Evolutionary conservation across 441 rosid species (phyloP).

Genomic region (Theobroma grandiflorum): DNA sequence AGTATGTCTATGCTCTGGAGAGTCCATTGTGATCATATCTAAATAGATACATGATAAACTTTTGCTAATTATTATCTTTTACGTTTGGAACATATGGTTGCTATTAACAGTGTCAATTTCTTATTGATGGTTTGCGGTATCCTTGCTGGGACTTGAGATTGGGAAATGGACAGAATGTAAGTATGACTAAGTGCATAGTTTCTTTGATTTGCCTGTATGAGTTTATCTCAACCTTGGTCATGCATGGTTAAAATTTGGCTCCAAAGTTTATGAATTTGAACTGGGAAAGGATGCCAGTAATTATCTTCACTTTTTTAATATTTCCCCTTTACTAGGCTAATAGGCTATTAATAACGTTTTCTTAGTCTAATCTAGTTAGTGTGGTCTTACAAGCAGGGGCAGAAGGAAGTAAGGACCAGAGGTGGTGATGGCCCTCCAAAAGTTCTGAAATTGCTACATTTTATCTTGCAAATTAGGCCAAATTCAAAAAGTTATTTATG

Average conservation of each 20-base stretch:
- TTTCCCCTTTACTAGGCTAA: no score
- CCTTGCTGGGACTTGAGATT: slow-evolving; percentile 9
- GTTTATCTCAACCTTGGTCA: neutral
- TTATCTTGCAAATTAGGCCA: no score
- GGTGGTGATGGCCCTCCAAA: no score
- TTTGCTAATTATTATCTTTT: neutral
- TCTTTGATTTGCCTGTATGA: neutral
- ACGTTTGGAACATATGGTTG: neutral
- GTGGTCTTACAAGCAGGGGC: no score
- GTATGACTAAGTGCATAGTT: neutral
- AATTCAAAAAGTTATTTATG: no score
- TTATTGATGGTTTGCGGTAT: neutral
- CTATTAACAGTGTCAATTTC: neutral
- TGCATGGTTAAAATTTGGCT: neutral
- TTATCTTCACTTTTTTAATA: no score
- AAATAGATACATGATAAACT: neutral
- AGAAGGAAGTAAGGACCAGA: no score
- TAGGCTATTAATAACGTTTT: no score
- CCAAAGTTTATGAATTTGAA: neutral
- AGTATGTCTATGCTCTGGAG: neutral
- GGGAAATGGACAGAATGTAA: neutral
- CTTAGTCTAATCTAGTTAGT: no score
- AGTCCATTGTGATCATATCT: neutral
- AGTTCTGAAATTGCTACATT: no score
- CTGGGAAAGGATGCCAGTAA: slow-evolving; percentile 5